Evolutionary conservation across 352 stramenopile species (phyloP), one percentile per base, ranked within the genome.

Genomic region (Phytophthora sp.): DNA sequence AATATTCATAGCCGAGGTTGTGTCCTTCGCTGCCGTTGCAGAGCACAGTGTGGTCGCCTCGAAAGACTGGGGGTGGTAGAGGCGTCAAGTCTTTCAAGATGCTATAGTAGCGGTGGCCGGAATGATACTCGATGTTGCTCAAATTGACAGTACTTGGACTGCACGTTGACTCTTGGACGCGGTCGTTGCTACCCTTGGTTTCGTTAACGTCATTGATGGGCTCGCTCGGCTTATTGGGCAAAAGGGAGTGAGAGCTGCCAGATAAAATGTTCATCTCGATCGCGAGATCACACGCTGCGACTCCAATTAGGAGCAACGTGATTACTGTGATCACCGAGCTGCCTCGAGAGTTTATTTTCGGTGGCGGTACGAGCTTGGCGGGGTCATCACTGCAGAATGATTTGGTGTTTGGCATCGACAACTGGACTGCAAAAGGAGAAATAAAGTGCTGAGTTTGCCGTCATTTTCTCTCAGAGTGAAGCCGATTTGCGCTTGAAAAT

Each of bases 1-100:
- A 89, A 44, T 80, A 83, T 30, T 41, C 15, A 9, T 27, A 53
- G 2, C 35, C 36, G 3, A 31, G 16, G n/a, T 50, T 18, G 2
- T 36, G 16, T 23, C 33, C n/a, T 8, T 41, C 6, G 2, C 29
- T 64, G 6, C 45, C 45, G 23, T 70, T 57, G 54, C 69, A 76
- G 2, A 76, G 58, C 15, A 27, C 13, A 18, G 15, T 21, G 21
- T 73, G 60, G 6, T 71, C 41, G 54, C 59, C 65, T 23, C 18
- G 26, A 36, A 85, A 72, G 11, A 66, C 24, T 26, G 71, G 73
- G 5, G 61, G n/a, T 18, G 33, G 31, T 16, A 46, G 23, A 49
- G 35, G 44, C 7, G 2, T 31, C 7, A 60, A 33, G 2, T 46
- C 26, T 39, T 61, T 31, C 9, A 71, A 29, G 35, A 60, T 45